A percentile compares a stretch with the other conserved stretches of the same genome.
These are phyloP conservation scores for Anethum foeniculum DNA, from an alignment of 140 eudicot genomes.

Conservation along the genomic window DNA sequence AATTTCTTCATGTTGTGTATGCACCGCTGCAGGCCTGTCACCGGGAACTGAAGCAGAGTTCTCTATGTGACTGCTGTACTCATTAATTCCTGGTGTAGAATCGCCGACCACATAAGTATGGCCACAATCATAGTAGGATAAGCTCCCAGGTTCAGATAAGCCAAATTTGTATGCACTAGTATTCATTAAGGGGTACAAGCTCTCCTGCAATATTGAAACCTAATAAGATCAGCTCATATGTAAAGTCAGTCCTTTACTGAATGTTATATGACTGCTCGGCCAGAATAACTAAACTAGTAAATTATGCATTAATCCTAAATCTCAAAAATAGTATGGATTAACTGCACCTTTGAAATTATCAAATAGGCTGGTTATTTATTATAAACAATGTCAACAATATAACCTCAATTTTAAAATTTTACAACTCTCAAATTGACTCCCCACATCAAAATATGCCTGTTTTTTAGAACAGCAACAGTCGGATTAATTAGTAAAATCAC, in stretches of 20 bases:
- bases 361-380: no score
- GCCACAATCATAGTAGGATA: conserved; percentile 57
- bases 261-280: background rate
- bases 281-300: background rate
- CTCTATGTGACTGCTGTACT: conserved; percentile 35
- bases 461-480: no score
- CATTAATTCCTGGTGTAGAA: conserved; percentile 31
- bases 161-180: conserved; percentile 64
- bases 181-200: conserved; percentile 46
- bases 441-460: no score
- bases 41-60: conserved; percentile 31
- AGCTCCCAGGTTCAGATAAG: conserved; percentile 58
- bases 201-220: conserved; percentile 50
- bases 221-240: conserved; percentile 8
- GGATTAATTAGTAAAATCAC: background rate
- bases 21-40: conserved; percentile 39
- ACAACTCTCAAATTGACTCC: no score
- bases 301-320: background rate
- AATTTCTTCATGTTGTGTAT: conserved; percentile 42
- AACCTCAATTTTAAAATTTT: no score
- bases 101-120: conserved; percentile 48
- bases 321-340: background rate
- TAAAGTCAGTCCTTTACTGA: background rate
- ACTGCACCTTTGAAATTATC: background rate
- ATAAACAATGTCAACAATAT: no score